Evolutionary conservation across 2,329 filamentous ascomycete species (phyloP).

Genomic region (Diaporthe humulicola): DNA sequence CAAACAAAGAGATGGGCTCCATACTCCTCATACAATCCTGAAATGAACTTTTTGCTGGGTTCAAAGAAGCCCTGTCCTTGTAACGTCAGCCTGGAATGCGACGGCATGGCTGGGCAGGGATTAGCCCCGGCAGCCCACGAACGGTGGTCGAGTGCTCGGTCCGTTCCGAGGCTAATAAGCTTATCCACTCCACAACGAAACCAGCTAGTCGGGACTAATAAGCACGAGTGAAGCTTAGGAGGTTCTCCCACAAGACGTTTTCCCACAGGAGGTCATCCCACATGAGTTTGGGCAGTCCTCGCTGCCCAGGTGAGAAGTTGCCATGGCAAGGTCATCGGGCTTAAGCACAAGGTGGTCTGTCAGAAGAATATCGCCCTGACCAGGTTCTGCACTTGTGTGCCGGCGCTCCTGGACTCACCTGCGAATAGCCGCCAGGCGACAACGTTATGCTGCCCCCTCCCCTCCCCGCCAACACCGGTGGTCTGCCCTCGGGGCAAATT

Average conservation of each 20-base stretch:
- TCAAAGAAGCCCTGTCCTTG: not conserved
- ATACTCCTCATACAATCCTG: no score
- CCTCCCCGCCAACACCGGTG: not conserved
- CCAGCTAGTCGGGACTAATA: not conserved
- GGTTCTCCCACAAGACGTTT: no score
- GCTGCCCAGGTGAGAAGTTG: no score
- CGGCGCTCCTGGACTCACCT: not conserved
- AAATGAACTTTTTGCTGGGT: not conserved
- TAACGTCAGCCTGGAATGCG: not conserved
- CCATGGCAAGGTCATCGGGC: no score
- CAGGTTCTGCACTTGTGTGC: not conserved
- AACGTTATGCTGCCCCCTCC: no score
- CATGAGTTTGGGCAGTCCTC: no score
- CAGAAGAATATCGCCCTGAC: not conserved
- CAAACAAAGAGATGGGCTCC: not conserved
- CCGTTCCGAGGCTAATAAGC: conserved; percentile 12
- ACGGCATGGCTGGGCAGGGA: conserved; percentile 1
- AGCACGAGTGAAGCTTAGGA: no score
- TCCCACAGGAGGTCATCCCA: no score
- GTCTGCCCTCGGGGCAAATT: no score
- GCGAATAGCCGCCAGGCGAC: not conserved
- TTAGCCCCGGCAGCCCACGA: not conserved
- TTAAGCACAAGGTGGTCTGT: not conserved
- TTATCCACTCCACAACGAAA: not conserved
- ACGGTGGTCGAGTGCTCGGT: not conserved